phyloP scores from a whole-genome alignment of 2,329 filamentous ascomycete genomes.

The Elsinoe fawcettii region DNA sequence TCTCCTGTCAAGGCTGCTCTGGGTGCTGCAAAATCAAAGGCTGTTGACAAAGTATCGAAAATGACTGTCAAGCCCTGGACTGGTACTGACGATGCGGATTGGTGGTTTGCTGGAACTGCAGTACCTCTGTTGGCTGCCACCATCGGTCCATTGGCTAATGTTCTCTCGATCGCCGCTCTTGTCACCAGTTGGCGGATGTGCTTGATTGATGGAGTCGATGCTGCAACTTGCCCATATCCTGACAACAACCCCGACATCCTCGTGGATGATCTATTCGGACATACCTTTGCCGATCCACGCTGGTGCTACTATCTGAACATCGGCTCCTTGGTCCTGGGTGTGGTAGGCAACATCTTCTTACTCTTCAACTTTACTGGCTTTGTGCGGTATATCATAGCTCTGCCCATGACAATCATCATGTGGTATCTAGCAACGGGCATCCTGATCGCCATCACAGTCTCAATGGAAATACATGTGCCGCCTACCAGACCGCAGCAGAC shows the following conservation, averaged over 20 bases:
- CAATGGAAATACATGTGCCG: conserved; percentile 55
- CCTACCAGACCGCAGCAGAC: conserved; percentile 41
- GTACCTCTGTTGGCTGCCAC: conserved; percentile 66
- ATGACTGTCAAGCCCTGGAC: conserved; percentile 23
- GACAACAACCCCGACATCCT: conserved; percentile 21
- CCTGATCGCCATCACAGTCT: conserved; percentile 56
- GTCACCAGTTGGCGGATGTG: conserved; percentile 68
- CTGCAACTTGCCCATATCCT: conserved; percentile 24
- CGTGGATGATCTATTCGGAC: conserved; percentile 45
- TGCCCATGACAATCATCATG: conserved; percentile 73
- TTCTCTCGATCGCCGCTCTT: conserved; percentile 81
- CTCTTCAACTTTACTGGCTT: conserved; percentile 79
- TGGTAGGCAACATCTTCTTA: conserved; percentile 72
- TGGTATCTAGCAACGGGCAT: conserved; percentile 62
- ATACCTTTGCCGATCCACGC: conserved; percentile 57
- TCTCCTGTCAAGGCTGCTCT: neutral
- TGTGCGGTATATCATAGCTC: conserved; percentile 70
- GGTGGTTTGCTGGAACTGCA: conserved; percentile 32
- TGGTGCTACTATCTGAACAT: conserved; percentile 74
- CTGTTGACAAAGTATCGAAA: neutral
- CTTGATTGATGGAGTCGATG: conserved; percentile 32
- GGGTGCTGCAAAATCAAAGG: neutral
- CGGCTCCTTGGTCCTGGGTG: conserved; percentile 64
- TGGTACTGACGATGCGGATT: conserved; percentile 28
- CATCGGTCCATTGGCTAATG: conserved; percentile 76